phyloP scores from a whole-genome alignment of 2,329 filamentous ascomycete genomes.

The Grosmannia huntii region DNA sequence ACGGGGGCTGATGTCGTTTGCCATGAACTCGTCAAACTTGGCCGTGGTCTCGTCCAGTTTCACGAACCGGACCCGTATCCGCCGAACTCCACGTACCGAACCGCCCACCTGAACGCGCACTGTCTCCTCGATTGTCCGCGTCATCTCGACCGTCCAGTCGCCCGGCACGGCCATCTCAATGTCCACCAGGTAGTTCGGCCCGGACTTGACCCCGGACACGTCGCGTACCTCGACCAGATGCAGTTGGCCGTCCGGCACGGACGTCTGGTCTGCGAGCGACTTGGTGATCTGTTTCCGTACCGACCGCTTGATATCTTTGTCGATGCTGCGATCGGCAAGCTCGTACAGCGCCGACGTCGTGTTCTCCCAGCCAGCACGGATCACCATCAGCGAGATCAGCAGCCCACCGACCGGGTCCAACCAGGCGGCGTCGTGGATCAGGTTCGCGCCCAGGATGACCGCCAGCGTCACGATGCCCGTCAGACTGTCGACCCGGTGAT shows the following conservation, averaged over 20 bases:
- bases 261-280: slow-evolving; percentile 28
- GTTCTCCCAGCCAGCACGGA: slow-evolving; percentile 80
- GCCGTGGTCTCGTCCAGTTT: slow-evolving; percentile 45
- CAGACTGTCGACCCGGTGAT: slow-evolving; percentile 90
- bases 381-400: slow-evolving; percentile 84
- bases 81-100: slow-evolving; percentile 72
- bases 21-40: slow-evolving; percentile 67
- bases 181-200: slow-evolving; percentile 91
- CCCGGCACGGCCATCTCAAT: slow-evolving; percentile 72
- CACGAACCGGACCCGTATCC: slow-evolving; percentile 74
- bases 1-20: slow-evolving; percentile 44
- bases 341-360: slow-evolving; percentile 72
- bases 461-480: slow-evolving; percentile 87
- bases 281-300: slow-evolving; percentile 53
- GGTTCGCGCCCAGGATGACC: slow-evolving; percentile 80
- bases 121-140: slow-evolving; percentile 56
- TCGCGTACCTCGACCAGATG: slow-evolving; percentile 58
- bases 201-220: slow-evolving; percentile 84
- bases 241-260: slow-evolving; percentile 37
- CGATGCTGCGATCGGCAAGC: slow-evolving; percentile 80
- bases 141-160: slow-evolving; percentile 61
- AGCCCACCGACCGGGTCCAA: slow-evolving; percentile 88
- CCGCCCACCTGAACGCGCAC: slow-evolving; percentile 61
- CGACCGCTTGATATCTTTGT: slow-evolving; percentile 65
- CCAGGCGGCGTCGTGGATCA: slow-evolving; percentile 77